Evolutionary conservation across 352 stramenopile genomes (phyloP), one percentile per base, ranked within the genome.

Genomic region (Globisporangium rhizosaccharum): DNA sequence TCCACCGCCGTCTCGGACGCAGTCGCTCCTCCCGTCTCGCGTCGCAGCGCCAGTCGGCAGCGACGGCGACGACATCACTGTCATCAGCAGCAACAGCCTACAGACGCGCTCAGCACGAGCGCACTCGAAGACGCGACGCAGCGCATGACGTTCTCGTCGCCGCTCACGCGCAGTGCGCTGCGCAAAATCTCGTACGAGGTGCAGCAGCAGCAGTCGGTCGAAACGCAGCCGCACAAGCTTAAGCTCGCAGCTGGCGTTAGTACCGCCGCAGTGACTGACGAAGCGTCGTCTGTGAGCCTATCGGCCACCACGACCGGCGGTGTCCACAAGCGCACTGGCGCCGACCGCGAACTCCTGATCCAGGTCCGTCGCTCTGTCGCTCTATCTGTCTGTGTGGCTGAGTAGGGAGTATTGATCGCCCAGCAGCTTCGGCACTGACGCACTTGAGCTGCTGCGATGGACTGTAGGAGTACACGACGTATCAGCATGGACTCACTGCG

Each of bases 401-500:
- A 36, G 25, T 36, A 9, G 20, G 23, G 23, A 23, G 23, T 23
- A 23, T 23, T 23, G 23, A 23, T 23, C 23, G 23, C 23, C 23
- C 23, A 23, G 23, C 23, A 23, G 25, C 47, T 15, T 10, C 41
- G 10, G 41, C 41, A 9, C 14, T 20, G 18, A 47, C 41, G 14
- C 14, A 47, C 23, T 17, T 5, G 4, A 4, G 20, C 47, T 10
- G 12, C 47, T 37, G n/a, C 11, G 3, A 39, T 52, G 5, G 15
- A 33, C 36, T 39, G 20, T n/a, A 62, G 57, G 57, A 62, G 50
- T 62, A 62, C 28, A 50, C 48, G 37, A 30, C 48, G 49, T 62
- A 51, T 48, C 57, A 62, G 39, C 56, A 51, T 23, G 48, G 48
- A 5, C 33, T 62, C 18, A 39, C 57, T 20, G 25, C 57, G n/a